Evolutionary conservation across 139 green algal species (phyloP).

Genomic region (Micractinium conductrix): DNA sequence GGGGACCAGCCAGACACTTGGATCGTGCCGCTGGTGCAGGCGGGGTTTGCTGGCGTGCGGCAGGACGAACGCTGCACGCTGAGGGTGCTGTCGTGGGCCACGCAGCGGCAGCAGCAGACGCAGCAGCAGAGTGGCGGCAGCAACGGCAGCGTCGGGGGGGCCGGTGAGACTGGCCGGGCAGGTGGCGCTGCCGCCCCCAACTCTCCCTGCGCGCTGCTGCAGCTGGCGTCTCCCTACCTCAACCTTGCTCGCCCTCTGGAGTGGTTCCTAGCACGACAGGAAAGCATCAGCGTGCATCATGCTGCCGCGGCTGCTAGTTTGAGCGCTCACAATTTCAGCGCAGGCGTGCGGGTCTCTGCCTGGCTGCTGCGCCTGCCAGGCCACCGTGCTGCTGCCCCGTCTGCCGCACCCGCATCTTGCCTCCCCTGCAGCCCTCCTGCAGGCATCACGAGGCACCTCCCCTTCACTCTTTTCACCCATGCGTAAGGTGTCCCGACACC

Average conservation of each 20-base stretch:
- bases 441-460: not conserved
- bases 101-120: not conserved
- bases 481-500: not conserved
- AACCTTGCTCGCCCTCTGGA: constrained; percentile 50
- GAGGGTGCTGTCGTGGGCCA: constrained; percentile 2
- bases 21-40: constrained; percentile 57
- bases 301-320: not conserved
- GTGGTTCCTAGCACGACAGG: constrained; percentile 26
- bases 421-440: not conserved
- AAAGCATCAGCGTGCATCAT: not conserved
- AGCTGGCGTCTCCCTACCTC: constrained; percentile 58
- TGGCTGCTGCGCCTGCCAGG: not conserved
- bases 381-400: not conserved
- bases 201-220: constrained; percentile 22
- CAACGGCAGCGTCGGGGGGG: not conserved
- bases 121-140: not conserved
- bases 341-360: not conserved
- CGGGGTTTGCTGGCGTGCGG: constrained; percentile 49
- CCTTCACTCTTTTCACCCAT: no score
- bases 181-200: not conserved
- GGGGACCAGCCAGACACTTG: constrained; percentile 52
- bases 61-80: constrained; percentile 57
- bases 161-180: not conserved
- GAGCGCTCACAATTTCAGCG: not conserved
- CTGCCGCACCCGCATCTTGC: not conserved